phyloP scores from a whole-genome alignment of 106 monocot species.

The Phalaenopsis aphrodite region DNA sequence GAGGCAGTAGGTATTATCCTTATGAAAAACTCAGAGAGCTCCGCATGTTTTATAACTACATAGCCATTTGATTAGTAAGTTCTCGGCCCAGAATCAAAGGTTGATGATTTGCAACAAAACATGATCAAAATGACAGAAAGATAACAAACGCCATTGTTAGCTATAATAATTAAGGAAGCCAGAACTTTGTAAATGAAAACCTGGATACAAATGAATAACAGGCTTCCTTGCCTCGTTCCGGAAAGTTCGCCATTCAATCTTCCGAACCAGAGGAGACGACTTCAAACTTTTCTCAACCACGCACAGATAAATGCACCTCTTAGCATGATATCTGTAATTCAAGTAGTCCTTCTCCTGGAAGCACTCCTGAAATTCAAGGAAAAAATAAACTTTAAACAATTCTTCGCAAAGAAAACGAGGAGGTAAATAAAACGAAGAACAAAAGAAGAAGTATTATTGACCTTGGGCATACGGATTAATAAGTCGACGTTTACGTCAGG shows the following conservation, averaged over 20 bases:
- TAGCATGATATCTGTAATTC: conserved; percentile 93
- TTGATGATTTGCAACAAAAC: background rate
- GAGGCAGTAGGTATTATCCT: conserved; percentile 75
- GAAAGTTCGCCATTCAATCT: conserved; percentile 63
- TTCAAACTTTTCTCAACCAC: conserved; percentile 60
- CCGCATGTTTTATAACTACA: conserved; percentile 34
- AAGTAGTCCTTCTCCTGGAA: conserved; percentile 70
- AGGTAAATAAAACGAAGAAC: background rate
- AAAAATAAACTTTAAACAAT: background rate
- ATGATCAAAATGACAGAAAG: background rate
- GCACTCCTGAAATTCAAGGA: conserved; percentile 24
- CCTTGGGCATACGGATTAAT: conserved; percentile 85
- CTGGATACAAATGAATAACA: conserved; percentile 58
- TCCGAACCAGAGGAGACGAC: conserved; percentile 28
- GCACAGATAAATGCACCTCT: conserved; percentile 78
- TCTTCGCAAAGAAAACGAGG: background rate
- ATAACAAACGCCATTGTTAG: background rate
- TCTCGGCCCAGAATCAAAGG: background rate
- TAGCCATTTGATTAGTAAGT: background rate
- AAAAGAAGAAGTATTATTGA: conserved; percentile 6
- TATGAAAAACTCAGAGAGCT: conserved; percentile 54
- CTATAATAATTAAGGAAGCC: background rate
- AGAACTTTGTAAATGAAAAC: conserved; percentile 18
- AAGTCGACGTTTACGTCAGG: conserved; percentile 77
- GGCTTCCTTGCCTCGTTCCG: conserved; percentile 88